These are phyloP conservation scores for Fusarium goolgardi DNA, from an alignment of 2,329 filamentous ascomycete genomes.

Conservation along the genomic window DNA sequence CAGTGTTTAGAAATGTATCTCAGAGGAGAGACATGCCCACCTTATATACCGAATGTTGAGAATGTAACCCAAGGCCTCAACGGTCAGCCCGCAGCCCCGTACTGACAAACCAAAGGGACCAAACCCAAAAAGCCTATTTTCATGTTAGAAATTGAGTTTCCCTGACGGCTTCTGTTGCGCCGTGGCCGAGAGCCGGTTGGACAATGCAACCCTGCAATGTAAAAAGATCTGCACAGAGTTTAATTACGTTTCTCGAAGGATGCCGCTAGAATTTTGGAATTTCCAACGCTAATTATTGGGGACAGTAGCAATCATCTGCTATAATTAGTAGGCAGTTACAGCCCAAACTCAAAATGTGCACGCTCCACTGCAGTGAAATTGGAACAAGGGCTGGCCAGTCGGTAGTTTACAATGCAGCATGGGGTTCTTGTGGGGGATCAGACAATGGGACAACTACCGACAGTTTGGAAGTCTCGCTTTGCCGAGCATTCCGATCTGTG, in stretches of 20 bases:
- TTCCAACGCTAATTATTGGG: not conserved
- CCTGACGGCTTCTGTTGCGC: not conserved
- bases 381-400: not conserved
- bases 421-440: not conserved
- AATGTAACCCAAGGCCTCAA: not conserved
- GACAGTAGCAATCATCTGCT: not conserved
- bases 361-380: not conserved
- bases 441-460: not conserved
- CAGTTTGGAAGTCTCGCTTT: not conserved
- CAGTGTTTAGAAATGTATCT: not conserved
- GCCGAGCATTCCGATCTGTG: not conserved
- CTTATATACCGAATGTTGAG: not conserved
- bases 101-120: not conserved
- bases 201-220: not conserved
- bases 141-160: slow-evolving; percentile 15
- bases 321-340: not conserved
- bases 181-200: not conserved
- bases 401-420: slow-evolving; percentile 4
- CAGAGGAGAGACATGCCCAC: not conserved
- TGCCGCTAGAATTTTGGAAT: not conserved
- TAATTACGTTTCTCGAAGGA: slow-evolving; percentile 1
- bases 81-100: not conserved
- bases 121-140: not conserved
- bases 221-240: slow-evolving; percentile 6
- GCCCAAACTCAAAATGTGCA: slow-evolving; percentile 17